Conservation (phyloP, 345 rosid species). For the Iberis pinnata region DNA sequence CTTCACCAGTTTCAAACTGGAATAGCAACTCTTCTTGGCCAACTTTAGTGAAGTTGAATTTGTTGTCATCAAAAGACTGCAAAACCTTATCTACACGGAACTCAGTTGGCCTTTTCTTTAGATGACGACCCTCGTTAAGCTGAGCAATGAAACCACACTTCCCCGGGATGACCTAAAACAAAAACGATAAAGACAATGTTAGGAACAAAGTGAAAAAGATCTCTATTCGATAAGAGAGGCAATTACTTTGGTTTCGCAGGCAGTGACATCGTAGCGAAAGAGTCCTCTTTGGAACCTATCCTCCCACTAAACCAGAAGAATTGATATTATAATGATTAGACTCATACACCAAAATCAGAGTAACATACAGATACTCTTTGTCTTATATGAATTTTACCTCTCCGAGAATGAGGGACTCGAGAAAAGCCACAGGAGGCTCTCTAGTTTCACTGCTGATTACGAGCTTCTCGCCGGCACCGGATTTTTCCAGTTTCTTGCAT, state of each 20-base stretch:
- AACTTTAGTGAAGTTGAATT: constrained; percentile 94
- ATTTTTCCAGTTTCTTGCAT: constrained; percentile 45
- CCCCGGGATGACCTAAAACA: constrained; percentile 79
- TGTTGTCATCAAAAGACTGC: constrained; percentile 88
- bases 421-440: constrained; percentile 68
- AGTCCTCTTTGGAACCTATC: constrained; percentile 89
- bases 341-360: not conserved
- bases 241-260: constrained; percentile 88
- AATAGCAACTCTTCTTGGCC: constrained; percentile 98
- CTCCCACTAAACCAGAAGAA: constrained; percentile 54
- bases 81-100: constrained; percentile 93
- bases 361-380: not conserved
- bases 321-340: not conserved
- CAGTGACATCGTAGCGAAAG: constrained; percentile 92
- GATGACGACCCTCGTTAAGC: constrained; percentile 97
- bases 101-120: constrained; percentile 99
- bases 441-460: constrained; percentile 18
- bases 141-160: constrained; percentile 88
- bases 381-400: constrained; percentile 44
- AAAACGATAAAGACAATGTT: not conserved
- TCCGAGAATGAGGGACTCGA: constrained; percentile 80
- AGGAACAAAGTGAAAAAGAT: constrained; percentile 3
- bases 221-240: not conserved
- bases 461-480: constrained; percentile 23
- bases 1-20: constrained; percentile 84